Evolutionary conservation across 495 filamentous ascomycete genomes (phyloP).

Genomic region (Penicillium longicatenatum): DNA sequence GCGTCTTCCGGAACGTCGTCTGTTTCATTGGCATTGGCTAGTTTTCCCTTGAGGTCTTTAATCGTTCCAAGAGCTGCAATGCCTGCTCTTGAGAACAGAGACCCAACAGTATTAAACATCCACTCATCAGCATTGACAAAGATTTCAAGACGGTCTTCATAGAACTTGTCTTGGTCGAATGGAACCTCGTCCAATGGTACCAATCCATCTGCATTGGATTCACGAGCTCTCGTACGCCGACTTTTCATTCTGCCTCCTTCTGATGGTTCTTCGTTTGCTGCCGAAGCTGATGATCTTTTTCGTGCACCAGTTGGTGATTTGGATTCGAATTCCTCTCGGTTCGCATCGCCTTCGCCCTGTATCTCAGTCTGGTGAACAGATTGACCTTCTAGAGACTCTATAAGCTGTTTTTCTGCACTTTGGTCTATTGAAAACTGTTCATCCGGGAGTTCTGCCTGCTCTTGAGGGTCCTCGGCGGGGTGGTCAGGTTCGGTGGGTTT

Average conservation of each 20-base stretch:
- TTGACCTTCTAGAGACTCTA: slow-evolving; percentile 42
- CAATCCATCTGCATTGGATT: slow-evolving; percentile 61
- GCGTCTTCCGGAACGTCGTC: slow-evolving; percentile 20
- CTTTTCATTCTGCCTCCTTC: slow-evolving; percentile 72
- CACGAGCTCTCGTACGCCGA: slow-evolving; percentile 79
- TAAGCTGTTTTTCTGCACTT: slow-evolving; percentile 44
- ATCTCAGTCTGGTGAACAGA: slow-evolving; percentile 27
- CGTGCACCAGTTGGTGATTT: slow-evolving; percentile 36
- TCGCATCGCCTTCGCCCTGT: slow-evolving; percentile 22
- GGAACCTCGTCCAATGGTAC: slow-evolving; percentile 51
- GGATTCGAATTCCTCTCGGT: slow-evolving; percentile 32
- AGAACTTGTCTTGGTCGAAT: slow-evolving; percentile 68
- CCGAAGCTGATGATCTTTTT: slow-evolving; percentile 54
- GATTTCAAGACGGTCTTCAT: slow-evolving; percentile 68
- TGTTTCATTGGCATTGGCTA: slow-evolving; percentile 19
- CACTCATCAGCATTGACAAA: slow-evolving; percentile 73
- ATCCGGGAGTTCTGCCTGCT: slow-evolving; percentile 29
- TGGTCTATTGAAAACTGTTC: slow-evolving; percentile 46
- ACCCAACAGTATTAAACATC: slow-evolving; percentile 69
- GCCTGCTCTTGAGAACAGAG: slow-evolving; percentile 67
- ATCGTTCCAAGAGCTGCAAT: slow-evolving; percentile 54
- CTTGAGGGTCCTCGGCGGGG: slow-evolving; percentile 3
- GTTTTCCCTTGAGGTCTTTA: slow-evolving; percentile 38
- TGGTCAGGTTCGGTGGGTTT: slow-evolving; percentile 18
- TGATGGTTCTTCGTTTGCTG: slow-evolving; percentile 49